Conservation (phyloP, 73 alveolate species). For the Paramecium octaurelia region DNA sequence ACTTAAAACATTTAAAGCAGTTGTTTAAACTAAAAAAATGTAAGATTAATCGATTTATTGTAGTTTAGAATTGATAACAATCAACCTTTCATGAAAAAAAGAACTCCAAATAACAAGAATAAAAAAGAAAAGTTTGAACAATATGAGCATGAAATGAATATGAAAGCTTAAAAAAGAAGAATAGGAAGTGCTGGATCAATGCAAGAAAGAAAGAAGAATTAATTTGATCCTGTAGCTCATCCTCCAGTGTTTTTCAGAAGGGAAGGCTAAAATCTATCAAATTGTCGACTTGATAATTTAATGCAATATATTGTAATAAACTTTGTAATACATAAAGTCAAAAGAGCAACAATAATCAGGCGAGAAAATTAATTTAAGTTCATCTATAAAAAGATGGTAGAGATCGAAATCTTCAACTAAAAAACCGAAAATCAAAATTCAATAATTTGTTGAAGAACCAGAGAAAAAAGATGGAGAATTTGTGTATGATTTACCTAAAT, state of each 20-base stretch:
- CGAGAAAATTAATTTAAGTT: background rate
- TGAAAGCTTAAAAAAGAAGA: background rate
- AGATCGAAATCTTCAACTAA: background rate
- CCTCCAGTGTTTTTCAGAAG: conserved; percentile 13
- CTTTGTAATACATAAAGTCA: background rate
- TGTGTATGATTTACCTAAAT: background rate
- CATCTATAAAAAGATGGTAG: background rate
- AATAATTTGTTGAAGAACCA: background rate
- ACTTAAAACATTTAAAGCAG: background rate
- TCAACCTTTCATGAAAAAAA: background rate
- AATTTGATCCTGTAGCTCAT: conserved; percentile 9
- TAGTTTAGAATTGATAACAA: background rate
- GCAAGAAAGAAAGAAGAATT: background rate
- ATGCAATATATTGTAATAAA: background rate
- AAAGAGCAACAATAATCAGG: background rate
- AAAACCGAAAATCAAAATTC: background rate
- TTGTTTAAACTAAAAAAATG: background rate
- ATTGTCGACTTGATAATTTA: background rate
- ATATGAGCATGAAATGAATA: background rate
- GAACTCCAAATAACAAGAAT: background rate
- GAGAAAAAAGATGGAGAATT: background rate
- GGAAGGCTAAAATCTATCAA: background rate
- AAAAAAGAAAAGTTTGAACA: background rate
- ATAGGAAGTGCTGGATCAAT: conserved; percentile 16
- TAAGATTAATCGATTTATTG: background rate